phyloP scores from a whole-genome alignment of 495 filamentous ascomycete species.

The Trichoderma reesei region DNA sequence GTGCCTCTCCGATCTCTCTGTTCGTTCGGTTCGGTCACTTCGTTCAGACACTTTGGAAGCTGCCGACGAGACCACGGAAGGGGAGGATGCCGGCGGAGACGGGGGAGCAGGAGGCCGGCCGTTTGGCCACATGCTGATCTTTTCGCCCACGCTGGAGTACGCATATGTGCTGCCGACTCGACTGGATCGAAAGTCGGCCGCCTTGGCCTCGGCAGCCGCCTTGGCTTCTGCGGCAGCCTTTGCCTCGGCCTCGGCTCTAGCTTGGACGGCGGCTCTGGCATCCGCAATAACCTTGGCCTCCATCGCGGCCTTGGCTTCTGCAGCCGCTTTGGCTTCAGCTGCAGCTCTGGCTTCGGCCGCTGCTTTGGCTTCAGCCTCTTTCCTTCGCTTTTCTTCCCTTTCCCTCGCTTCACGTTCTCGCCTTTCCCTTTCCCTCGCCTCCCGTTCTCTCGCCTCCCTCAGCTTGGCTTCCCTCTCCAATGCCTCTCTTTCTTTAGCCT shows the following conservation, averaged over 20 bases:
- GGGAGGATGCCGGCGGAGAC: constrained; percentile 16
- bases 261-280: constrained; percentile 10
- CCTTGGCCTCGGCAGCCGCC: constrained; percentile 6
- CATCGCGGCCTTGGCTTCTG: constrained; percentile 11
- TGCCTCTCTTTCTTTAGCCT: constrained; percentile 26
- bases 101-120: constrained; percentile 30
- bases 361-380: constrained; percentile 12
- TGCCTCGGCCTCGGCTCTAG: constrained; percentile 25
- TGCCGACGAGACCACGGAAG: constrained; percentile 15
- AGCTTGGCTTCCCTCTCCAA: constrained; percentile 15
- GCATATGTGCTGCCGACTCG: constrained; percentile 36
- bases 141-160: constrained; percentile 46
- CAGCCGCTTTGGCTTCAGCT: constrained; percentile 12
- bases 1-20: background rate
- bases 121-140: constrained; percentile 46
- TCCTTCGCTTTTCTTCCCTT: constrained; percentile 17
- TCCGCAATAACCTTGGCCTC: constrained; percentile 13
- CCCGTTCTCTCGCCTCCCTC: constrained; percentile 23
- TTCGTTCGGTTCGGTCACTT: constrained; percentile 3
- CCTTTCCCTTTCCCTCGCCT: constrained; percentile 20
- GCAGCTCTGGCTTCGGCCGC: constrained; percentile 15
- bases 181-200: constrained; percentile 15
- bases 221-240: background rate
- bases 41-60: constrained; percentile 17
- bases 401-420: constrained; percentile 34